Evolutionary conservation across 2,329 filamentous ascomycete species (phyloP).

Genomic region (Penicillium sp.): DNA sequence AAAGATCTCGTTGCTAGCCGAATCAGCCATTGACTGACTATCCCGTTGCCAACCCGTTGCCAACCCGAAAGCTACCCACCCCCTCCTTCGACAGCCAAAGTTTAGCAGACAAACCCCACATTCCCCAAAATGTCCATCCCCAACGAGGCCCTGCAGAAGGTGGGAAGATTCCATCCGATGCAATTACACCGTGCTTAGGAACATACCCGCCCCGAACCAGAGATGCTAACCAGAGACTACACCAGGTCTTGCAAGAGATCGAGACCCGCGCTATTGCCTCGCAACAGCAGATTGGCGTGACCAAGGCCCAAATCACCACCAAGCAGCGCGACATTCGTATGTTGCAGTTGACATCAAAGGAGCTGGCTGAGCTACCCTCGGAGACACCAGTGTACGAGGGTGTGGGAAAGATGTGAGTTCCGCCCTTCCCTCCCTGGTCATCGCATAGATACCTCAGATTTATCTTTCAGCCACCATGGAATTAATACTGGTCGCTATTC

Average conservation of each 20-base stretch:
- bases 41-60: not conserved
- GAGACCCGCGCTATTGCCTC: conserved; percentile 85
- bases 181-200: too few relatives aligned
- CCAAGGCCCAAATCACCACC: conserved; percentile 78
- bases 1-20: not conserved
- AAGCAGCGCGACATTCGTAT: conserved; percentile 90
- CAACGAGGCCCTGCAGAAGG: conserved; percentile 93
- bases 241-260: conserved; percentile 86
- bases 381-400: conserved; percentile 89
- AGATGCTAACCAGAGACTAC: conserved; percentile 19
- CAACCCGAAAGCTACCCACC: not conserved
- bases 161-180: conserved; percentile 42
- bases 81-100: conserved; percentile 14
- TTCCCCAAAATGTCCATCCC: conserved; percentile 77
- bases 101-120: conserved; percentile 5
- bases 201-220: not conserved
- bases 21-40: not conserved
- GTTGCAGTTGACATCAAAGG: conserved; percentile 81
- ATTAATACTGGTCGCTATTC: not conserved
- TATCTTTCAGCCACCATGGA: not conserved
- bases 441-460: conserved; percentile 13
- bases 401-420: conserved; percentile 88
- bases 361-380: conserved; percentile 74
- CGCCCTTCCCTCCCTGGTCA: not conserved
- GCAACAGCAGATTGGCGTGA: conserved; percentile 88